Evolutionary conservation across 495 filamentous ascomycete genomes (phyloP).

Genomic region (Neurospora pannonica): DNA sequence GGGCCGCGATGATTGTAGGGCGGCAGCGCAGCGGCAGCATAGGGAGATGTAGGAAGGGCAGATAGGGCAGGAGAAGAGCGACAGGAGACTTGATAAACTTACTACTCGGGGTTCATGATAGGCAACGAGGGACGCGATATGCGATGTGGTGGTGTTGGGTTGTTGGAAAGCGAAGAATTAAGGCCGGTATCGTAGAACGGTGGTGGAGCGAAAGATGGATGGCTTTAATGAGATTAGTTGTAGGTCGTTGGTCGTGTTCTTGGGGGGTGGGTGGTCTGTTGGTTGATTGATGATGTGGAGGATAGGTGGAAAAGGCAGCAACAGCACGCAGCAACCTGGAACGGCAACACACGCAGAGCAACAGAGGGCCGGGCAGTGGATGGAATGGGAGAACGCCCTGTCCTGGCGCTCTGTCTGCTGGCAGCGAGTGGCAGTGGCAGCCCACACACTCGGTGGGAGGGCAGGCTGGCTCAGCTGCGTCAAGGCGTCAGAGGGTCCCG

Average conservation of each 20-base stretch:
- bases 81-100: constrained; percentile 34
- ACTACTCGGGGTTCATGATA: constrained; percentile 96
- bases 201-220: constrained; percentile 4
- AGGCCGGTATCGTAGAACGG: not conserved
- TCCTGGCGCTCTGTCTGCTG: not conserved
- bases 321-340: not conserved
- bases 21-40: not conserved
- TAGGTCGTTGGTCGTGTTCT: not conserved
- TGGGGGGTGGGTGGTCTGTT: not conserved
- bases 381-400: constrained; percentile 12
- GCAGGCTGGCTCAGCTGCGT: constrained; percentile 14
- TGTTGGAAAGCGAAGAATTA: constrained; percentile 10
- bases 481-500: constrained; percentile 21
- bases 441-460: not conserved
- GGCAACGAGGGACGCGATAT: constrained; percentile 9
- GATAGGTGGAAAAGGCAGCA: constrained; percentile 9
- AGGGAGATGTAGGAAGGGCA: not conserved
- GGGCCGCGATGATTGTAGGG: not conserved
- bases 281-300: constrained; percentile 20
- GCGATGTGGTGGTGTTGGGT: constrained; percentile 1
- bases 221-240: not conserved
- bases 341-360: not conserved
- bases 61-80: constrained; percentile 6
- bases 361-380: not conserved
- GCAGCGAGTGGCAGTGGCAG: not conserved